Base-by-base conservation (phyloP, 192 early-diverging fungal genomes). In the Geranomyces michiganensis region DNA sequence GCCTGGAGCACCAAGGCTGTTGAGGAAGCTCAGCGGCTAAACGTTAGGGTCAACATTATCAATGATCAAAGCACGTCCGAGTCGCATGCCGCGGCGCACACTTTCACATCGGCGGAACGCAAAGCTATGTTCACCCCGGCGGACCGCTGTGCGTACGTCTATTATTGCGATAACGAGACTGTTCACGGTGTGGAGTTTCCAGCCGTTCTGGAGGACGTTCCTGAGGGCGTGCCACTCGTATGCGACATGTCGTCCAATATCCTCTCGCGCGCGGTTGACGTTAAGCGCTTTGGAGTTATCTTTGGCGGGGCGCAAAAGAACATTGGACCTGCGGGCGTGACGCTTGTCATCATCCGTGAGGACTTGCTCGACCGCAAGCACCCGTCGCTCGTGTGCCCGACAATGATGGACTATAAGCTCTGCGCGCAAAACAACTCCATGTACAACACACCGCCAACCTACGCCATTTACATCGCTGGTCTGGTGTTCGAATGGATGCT, bases 261-360 rank as follows among this genome's bases (percentile, higher is more conserved):
- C 51, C 70, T 82, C 31, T 86, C 81, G 1, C 51, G 74, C 24
- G 85, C 84, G 2, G 67, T 97, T 19, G 91, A 96, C 71, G 86
- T 99, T 21, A 78, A 81, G 41, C 88, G 91, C 59, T 96, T 90
- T 76, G 95, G 89, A 19, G 73, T 94, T 17, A 94, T 99, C 65
- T 92, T 94, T 74, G 95, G 92, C 0, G 97, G 97, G 6, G 97
- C 96, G 17, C 97, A 99, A 81, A 99, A 99, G 82, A 99, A 99
- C 83, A 82, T 86, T 56, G 84, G 85, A 8, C 78, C 78, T 1
- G 93, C 96, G 9, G 97, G 97, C 47, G 90, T 96, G 9, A 94
- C 96, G 1, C 77, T 99, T 43, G 95, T 92, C 33, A 93, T 99
- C 61, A 82, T 98, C 56, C 91, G 94, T 45, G 89, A 96, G 32